Evolutionary conservation across 306 rosid genomes (phyloP).

Genomic region (Styphnolobium japonicum): DNA sequence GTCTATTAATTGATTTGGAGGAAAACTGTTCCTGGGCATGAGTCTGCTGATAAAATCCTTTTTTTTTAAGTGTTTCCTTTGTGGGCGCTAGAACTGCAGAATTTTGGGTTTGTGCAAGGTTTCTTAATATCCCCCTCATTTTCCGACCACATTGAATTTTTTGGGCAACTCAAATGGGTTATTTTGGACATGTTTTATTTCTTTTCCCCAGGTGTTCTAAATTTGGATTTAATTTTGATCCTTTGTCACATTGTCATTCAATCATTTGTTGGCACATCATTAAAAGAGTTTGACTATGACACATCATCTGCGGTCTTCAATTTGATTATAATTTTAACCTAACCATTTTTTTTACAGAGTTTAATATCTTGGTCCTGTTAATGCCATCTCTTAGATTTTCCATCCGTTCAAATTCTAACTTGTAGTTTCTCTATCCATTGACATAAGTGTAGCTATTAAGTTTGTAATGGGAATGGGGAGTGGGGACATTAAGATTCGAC

Average conservation of each 20-base stretch:
- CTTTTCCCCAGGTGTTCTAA: background rate
- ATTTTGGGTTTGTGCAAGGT: background rate
- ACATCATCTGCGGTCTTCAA: background rate
- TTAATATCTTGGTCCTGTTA: background rate
- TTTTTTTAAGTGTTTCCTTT: background rate
- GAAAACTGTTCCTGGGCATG: constrained; percentile 16
- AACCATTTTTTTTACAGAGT: background rate
- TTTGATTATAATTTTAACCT: constrained; percentile 4
- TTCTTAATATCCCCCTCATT: background rate
- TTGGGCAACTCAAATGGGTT: background rate
- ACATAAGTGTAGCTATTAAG: background rate
- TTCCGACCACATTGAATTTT: background rate
- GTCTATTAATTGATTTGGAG: constrained; percentile 21
- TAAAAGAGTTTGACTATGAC: background rate
- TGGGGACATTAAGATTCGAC: background rate
- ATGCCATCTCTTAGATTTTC: background rate
- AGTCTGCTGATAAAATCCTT: background rate
- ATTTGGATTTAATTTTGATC: background rate
- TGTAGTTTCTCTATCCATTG: background rate
- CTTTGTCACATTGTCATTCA: background rate
- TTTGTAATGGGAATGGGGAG: background rate
- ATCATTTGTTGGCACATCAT: background rate
- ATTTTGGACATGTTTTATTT: background rate
- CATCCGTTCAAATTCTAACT: background rate
- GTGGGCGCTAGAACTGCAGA: background rate